Percentiles rank a stretch among this genome's conserved stretches.
Evolutionary conservation across 441 rosid species (phyloP).

Genomic region (Hypseocharis bilobata): DNA sequence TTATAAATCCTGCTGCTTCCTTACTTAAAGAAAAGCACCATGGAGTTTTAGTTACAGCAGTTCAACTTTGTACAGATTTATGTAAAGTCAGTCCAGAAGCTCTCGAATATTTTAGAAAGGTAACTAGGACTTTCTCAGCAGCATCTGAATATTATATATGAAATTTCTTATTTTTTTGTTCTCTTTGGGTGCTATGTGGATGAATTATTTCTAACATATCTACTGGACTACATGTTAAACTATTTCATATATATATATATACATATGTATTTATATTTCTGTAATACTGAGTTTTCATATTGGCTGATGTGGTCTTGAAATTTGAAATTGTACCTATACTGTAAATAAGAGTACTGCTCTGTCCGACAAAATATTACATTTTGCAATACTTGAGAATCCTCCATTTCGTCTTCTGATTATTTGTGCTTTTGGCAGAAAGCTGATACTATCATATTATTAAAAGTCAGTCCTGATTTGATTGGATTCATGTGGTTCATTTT

Average conservation of each 20-base stretch:
- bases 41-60: conserved; percentile 86
- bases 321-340: not conserved
- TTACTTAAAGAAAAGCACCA: conserved; percentile 97
- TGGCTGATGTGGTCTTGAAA: not conserved
- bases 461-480: not conserved
- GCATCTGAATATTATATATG: not conserved
- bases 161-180: not conserved
- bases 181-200: not conserved
- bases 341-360: not conserved
- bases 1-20: conserved; percentile 71
- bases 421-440: not conserved
- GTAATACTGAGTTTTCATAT: not conserved
- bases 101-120: conserved; percentile 79
- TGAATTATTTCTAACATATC: no score
- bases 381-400: conserved; percentile 8
- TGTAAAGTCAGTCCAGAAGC: conserved; percentile 84
- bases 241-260: no score
- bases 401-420: conserved; percentile 2
- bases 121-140: conserved; percentile 26
- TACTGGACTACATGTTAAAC: no score
- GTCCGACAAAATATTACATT: not conserved
- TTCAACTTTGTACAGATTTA: conserved; percentile 89
- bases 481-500: conserved; percentile 10
- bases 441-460: not conserved
- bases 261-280: not conserved